Evolutionary conservation across 257 asterid species (phyloP).

Genomic region (Salvia miltiorrhiza): DNA sequence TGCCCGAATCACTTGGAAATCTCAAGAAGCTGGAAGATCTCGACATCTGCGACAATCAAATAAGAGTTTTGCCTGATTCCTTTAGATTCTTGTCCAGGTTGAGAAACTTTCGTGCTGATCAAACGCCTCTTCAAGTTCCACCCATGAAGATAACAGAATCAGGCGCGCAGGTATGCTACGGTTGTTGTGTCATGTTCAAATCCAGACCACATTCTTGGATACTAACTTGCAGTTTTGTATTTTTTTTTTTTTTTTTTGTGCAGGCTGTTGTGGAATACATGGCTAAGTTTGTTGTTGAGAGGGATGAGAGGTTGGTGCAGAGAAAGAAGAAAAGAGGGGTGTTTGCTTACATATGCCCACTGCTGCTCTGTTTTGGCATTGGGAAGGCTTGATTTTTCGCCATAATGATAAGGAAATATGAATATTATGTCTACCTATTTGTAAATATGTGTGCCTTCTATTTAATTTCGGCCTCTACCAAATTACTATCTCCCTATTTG

Average conservation of each 20-base stretch:
- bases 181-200: background rate
- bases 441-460: background rate
- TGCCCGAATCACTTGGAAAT: slow-evolving; percentile 70
- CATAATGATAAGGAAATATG: background rate
- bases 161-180: slow-evolving; percentile 61
- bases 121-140: slow-evolving; percentile 74
- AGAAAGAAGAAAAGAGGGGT: slow-evolving; percentile 40
- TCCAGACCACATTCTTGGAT: background rate
- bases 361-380: slow-evolving; percentile 52
- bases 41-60: slow-evolving; percentile 71
- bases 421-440: slow-evolving; percentile 5
- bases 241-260: background rate
- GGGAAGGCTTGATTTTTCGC: slow-evolving; percentile 22
- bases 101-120: slow-evolving; percentile 50
- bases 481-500: background rate
- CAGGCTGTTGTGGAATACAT: slow-evolving; percentile 72
- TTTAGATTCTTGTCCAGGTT: slow-evolving; percentile 54
- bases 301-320: slow-evolving; percentile 28
- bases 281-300: slow-evolving; percentile 47
- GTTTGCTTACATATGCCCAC: slow-evolving; percentile 39
- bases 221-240: slow-evolving; percentile 8
- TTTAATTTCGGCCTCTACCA: slow-evolving; percentile 5
- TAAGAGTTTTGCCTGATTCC: slow-evolving; percentile 65
- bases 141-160: slow-evolving; percentile 45
- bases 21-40: slow-evolving; percentile 74